Evolutionary conservation across 1,139 yeast species (phyloP), one percentile per base, ranked within the genome.

Genomic region (Geotrichum fermentans): DNA sequence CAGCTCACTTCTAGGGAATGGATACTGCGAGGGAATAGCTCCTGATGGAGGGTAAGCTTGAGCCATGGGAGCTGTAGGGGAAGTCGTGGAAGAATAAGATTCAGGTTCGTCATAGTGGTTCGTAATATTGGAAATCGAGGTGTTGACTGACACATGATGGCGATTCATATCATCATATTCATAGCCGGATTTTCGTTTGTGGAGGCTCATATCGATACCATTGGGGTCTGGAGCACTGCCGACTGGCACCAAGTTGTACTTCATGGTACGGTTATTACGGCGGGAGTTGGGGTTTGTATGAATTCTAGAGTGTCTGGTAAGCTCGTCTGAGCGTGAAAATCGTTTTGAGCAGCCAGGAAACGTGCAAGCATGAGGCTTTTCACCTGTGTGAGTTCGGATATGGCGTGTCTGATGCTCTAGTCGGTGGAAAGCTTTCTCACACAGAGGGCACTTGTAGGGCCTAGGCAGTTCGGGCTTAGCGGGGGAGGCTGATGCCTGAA

Each of bases 391-490:
- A 5, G 97, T 90, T 54, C 97, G 73, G 47, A 90, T 85, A 64
- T 90, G 97, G 60, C 97, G 78, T 16, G 96, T 89, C 64, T 88
- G 96, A 67, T 90, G 97, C 66, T 90, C 97, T 44, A 89, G 71
- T 45, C 97, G 74, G 63, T 88, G 95, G 65, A 90, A 90, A 1
- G 96, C 95, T 70, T 90, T 87, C 50, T 83, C 84, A 68, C 97
- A 90, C 63, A 85, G 77, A 16, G 96, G 90, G 61, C 97, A 90
- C 64, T 87, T 85, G 72, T 86, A 89, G 3, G 97, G 97, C 57
- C 94, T 61, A 30, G 73, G 75, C 32, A 70, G 66, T 47, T 71
- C 74, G 16, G 61, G 56, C 53, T 56, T 61, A 47, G 49, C 55
- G 20, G 51, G 36, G 43, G 47, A 24, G 20, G 41, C 17, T 18